These are phyloP conservation scores for Cajanus cajan DNA, from an alignment of 306 rosid genomes.

Conservation along the genomic window DNA sequence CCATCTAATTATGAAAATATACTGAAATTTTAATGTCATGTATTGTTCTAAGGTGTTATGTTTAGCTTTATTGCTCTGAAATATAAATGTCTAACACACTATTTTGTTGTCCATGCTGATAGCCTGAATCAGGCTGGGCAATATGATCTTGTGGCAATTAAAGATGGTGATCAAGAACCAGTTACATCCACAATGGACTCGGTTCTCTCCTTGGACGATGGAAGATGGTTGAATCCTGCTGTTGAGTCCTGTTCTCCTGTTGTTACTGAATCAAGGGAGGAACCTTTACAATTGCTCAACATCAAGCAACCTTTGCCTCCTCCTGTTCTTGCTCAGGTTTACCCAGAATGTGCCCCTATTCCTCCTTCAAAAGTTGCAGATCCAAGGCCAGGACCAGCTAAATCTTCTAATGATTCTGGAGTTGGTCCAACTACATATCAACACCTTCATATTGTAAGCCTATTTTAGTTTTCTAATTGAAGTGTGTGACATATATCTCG, in stretches of 20 bases:
- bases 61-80: constrained; percentile 21
- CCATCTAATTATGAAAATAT: background rate
- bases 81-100: constrained; percentile 31
- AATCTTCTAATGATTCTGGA: constrained; percentile 57
- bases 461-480: constrained; percentile 16
- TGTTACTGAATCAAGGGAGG: constrained; percentile 60
- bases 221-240: constrained; percentile 62
- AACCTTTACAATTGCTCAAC: constrained; percentile 54
- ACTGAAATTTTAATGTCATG: constrained; percentile 12
- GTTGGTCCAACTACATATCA: constrained; percentile 58
- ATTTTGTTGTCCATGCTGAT: constrained; percentile 37
- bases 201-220: constrained; percentile 84
- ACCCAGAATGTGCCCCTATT: constrained; percentile 54
- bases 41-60: background rate
- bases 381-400: constrained; percentile 94
- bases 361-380: constrained; percentile 97
- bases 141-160: constrained; percentile 64
- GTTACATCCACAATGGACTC: constrained; percentile 72
- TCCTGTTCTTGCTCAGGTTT: constrained; percentile 85
- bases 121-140: constrained; percentile 72
- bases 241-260: constrained; percentile 52
- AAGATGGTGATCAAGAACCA: constrained; percentile 55
- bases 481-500: constrained; percentile 13
- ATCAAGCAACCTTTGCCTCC: constrained; percentile 88
- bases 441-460: constrained; percentile 82